Evolutionary conservation across 257 asterid genomes (phyloP).

Genomic region (Jaltomata sinuosa): DNA sequence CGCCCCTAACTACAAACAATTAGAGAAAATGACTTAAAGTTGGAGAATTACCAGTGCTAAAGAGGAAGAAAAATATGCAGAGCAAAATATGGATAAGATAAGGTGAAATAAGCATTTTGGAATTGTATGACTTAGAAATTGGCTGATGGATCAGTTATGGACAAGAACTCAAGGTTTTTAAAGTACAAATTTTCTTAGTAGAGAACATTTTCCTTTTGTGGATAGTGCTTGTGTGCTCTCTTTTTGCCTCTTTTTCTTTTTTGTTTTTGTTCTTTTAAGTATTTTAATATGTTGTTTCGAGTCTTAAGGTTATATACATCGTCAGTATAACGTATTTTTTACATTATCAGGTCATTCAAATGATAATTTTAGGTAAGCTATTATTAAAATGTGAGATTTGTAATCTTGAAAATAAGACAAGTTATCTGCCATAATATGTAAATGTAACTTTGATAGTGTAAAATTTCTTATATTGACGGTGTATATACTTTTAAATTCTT

Average conservation of each 20-base stretch:
- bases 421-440: neutral
- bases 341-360: neutral
- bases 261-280: neutral
- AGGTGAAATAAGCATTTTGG: conserved; percentile 21
- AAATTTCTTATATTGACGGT: neutral
- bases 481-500: neutral
- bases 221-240: neutral
- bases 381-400: neutral
- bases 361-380: neutral
- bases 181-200: conserved; percentile 1
- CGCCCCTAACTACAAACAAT: neutral
- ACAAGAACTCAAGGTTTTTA: conserved; percentile 7
- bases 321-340: neutral
- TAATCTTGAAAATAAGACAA: neutral
- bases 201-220: neutral
- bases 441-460: neutral
- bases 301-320: neutral
- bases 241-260: conserved; percentile 4
- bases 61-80: conserved; percentile 24
- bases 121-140: neutral
- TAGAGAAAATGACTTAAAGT: neutral
- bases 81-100: conserved; percentile 13
- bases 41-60: conserved; percentile 26
- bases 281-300: neutral
- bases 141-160: neutral